phyloP scores from a whole-genome alignment of 495 filamentous ascomycete species.

The Viridothelium virens region DNA sequence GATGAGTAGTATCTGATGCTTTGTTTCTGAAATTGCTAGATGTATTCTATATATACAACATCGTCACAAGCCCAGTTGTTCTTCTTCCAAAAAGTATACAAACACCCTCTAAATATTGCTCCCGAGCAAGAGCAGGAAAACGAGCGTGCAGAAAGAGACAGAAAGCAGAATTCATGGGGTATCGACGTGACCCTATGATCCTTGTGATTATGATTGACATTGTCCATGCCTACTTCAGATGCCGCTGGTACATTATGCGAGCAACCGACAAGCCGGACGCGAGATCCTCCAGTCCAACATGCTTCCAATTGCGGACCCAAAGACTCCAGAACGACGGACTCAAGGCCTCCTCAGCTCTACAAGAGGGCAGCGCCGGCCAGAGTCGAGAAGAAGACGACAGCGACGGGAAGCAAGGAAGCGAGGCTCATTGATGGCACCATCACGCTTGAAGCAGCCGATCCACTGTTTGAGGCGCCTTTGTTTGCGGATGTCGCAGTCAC shows the following conservation, averaged over 20 bases:
- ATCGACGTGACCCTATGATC: not conserved
- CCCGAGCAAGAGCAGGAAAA: not conserved
- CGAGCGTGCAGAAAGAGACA: constrained; percentile 8
- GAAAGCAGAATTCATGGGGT: not conserved
- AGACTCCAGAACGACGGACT: no score
- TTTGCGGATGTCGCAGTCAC: constrained; percentile 39
- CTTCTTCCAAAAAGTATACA: not conserved
- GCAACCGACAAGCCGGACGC: not conserved
- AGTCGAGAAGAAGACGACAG: constrained; percentile 1
- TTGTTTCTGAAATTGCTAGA: not conserved
- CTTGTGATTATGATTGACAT: not conserved
- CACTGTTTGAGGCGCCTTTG: constrained; percentile 30
- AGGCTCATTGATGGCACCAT: constrained; percentile 1
- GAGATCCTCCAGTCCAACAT: not conserved
- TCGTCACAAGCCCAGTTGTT: not conserved
- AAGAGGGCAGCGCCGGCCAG: constrained; percentile 1
- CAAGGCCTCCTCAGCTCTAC: not conserved
- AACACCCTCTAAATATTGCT: constrained; percentile 1
- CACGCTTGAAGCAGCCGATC: constrained; percentile 37
- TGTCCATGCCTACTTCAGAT: not conserved
- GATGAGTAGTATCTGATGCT: no score
- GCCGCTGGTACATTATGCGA: constrained; percentile 7
- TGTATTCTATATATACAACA: constrained; percentile 10
- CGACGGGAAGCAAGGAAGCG: not conserved
- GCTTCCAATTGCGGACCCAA: no score